These are phyloP conservation scores for Boletus vermiculosoides DNA, from an alignment of 768 basidiomycete genomes.

Conservation along the genomic window DNA sequence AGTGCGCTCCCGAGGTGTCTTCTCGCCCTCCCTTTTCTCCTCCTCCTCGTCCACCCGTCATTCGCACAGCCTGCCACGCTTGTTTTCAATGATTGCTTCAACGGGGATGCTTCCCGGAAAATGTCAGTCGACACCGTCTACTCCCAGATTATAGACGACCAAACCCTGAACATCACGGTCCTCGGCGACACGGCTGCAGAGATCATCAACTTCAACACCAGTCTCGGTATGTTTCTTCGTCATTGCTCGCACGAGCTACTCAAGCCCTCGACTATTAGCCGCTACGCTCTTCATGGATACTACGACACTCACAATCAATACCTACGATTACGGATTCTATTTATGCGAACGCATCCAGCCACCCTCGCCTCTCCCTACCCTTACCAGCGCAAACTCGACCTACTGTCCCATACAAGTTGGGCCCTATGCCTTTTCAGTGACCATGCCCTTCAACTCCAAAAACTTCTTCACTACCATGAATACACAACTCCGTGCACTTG, in stretches of 20 bases:
- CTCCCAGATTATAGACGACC: slow-evolving; percentile 58
- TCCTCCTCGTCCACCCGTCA: slow-evolving; percentile 26
- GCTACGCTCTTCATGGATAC: slow-evolving; percentile 89
- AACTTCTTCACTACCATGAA: slow-evolving; percentile 80
- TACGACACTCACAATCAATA: slow-evolving; percentile 72
- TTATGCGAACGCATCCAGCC: slow-evolving; percentile 81
- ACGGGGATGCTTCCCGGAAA: slow-evolving; percentile 51
- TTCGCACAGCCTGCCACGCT: slow-evolving; percentile 60
- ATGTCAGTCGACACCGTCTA: slow-evolving; percentile 70
- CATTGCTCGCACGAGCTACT: slow-evolving; percentile 2
- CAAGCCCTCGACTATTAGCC: slow-evolving; percentile 27
- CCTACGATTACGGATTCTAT: slow-evolving; percentile 67
- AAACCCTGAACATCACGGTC: slow-evolving; percentile 66
- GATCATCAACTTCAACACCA: slow-evolving; percentile 60
- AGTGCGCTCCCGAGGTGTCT: slow-evolving; percentile 2
- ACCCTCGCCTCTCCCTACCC: slow-evolving; percentile 62
- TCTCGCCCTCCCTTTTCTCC: slow-evolving; percentile 6
- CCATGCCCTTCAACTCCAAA: slow-evolving; percentile 60
- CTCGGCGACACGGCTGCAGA: slow-evolving; percentile 60
- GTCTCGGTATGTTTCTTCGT: slow-evolving; percentile 52
- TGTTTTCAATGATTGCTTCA: slow-evolving; percentile 69
- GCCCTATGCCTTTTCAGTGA: slow-evolving; percentile 75
- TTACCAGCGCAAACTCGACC: slow-evolving; percentile 31
- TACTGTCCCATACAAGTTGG: slow-evolving; percentile 84
- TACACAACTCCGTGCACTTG: slow-evolving; percentile 85